phyloP scores from a whole-genome alignment of 208 protist genomes.

The Leishmania martiniquensis region DNA sequence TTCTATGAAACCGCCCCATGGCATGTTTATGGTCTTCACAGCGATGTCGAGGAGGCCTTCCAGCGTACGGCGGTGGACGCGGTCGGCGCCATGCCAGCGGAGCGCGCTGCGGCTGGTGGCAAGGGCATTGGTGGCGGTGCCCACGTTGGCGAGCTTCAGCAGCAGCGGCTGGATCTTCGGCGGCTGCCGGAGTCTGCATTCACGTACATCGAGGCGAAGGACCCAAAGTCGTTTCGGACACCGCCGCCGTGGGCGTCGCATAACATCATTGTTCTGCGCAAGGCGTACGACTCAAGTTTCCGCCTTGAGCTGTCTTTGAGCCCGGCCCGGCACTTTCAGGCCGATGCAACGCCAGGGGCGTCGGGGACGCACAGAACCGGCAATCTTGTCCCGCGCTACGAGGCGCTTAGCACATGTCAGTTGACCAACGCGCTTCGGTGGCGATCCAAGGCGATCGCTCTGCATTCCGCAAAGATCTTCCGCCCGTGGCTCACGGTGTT shows the following conservation, averaged over 20 bases:
- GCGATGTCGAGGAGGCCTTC: conserved; percentile 45
- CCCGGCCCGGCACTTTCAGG: conserved; percentile 30
- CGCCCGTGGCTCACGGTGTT: conserved; percentile 48
- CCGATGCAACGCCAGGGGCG: conserved; percentile 4
- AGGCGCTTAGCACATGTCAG: conserved; percentile 70
- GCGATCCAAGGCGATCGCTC: conserved; percentile 63
- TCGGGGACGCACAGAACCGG: conserved; percentile 12
- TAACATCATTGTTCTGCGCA: conserved; percentile 79
- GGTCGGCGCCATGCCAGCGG: conserved; percentile 34
- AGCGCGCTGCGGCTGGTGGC: conserved; percentile 50
- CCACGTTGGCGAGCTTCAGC: conserved; percentile 30
- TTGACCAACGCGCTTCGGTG: conserved; percentile 77
- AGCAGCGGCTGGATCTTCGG: conserved; percentile 60
- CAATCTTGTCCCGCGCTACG: conserved; percentile 41
- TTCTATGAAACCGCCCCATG: conserved; percentile 65
- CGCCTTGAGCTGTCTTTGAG: conserved; percentile 77
- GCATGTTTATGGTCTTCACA: conserved; percentile 61
- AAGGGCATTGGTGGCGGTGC: conserved; percentile 39
- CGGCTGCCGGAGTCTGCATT: conserved; percentile 46
- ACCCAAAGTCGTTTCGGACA: conserved; percentile 35
- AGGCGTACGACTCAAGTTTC: conserved; percentile 72
- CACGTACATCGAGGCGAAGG: conserved; percentile 43
- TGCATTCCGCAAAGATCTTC: conserved; percentile 58
- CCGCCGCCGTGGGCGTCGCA: conserved; percentile 17
- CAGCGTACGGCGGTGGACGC: conserved; percentile 33